Conservation (phyloP, 177 flowering plant genomes). For the Telopea speciosissima region DNA sequence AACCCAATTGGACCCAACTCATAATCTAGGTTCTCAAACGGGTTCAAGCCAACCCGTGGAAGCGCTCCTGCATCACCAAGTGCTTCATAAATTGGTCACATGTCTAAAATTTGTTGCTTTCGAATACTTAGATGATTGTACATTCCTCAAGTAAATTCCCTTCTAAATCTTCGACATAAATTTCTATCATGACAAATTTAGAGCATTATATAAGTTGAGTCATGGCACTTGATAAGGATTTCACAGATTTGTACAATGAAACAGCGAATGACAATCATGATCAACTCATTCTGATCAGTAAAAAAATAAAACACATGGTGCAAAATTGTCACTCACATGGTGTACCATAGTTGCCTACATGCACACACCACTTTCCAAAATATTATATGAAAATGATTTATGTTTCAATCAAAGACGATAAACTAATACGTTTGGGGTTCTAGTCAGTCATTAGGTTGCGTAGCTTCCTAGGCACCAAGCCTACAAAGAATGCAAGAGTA, state of each 20-base stretch:
- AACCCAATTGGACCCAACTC: too few species aligned
- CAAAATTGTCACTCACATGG: neutral
- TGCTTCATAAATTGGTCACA: neutral
- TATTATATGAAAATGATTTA: neutral
- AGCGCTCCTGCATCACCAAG: too few species aligned
- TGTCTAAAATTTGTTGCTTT: neutral
- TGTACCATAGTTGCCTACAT: neutral
- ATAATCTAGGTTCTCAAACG: too few species aligned
- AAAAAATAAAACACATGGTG: too few species aligned
- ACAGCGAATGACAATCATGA: neutral
- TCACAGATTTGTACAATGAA: neutral
- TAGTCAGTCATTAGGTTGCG: too few species aligned
- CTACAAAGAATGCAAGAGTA: too few species aligned
- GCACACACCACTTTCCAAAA: neutral
- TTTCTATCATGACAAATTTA: neutral
- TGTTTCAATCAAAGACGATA: too few species aligned
- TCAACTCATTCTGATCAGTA: neutral
- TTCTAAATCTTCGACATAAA: neutral
- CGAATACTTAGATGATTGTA: neutral
- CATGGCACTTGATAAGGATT: neutral
- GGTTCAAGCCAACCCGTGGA: too few species aligned
- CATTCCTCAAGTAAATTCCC: neutral
- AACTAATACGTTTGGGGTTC: neutral
- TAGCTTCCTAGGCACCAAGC: too few species aligned
- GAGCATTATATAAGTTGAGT: neutral